Base-by-base conservation (phyloP, 352 stramenopile species). In the Phytophthora rubi region DNA sequence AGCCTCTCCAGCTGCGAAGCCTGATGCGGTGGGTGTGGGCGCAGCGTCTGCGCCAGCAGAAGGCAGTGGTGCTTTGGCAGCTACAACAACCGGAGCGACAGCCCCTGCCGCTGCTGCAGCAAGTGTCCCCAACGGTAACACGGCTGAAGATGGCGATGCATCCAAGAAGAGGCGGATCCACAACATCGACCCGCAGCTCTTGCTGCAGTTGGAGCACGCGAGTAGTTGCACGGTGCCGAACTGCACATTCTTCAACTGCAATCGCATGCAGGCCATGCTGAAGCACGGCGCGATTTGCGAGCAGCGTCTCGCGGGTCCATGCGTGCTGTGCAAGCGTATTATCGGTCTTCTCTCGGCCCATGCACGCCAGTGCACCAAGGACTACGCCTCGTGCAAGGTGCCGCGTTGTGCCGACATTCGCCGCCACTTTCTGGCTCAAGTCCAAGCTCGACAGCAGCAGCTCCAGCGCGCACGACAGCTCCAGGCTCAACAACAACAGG, bases 121-220 rank as follows among this genome's bases (percentile, higher is more conserved):
- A 33, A 60, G 42, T 53, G 44, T 12, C n/a, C 26, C 56, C 13
- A 70, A 54, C 57, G 58, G 69, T 35, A 71, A 30, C 35, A 23
- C 57, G 16, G 21, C 39, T 2, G 58, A 75, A 8, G 30, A 53
- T 32, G 89, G 95, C 15, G 92, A 98, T 32, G 90, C 97, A 59
- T 86, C 83, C 54, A 98, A 98, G 77, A 97, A 99, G 71, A 79
- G 90, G 48, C 86, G 89, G 37, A 96, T 93, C 51, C 82, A 97
- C 73, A 92, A 95, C 63, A 92, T 98, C 28, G 90, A 97, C 54
- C 82, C 93, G 16, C 84, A 96, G 70, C 75, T 97, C 37, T 65
- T 97, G 51, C 61, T 94, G 18, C 91, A 97, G 64, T 65, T 96
- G 26, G 89, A 96, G 56, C 89, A 96, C 68, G 87, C 89, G 13